phyloP scores from a whole-genome alignment of 2,329 filamentous ascomycete species.

The Aspergillus chevalieri region DNA sequence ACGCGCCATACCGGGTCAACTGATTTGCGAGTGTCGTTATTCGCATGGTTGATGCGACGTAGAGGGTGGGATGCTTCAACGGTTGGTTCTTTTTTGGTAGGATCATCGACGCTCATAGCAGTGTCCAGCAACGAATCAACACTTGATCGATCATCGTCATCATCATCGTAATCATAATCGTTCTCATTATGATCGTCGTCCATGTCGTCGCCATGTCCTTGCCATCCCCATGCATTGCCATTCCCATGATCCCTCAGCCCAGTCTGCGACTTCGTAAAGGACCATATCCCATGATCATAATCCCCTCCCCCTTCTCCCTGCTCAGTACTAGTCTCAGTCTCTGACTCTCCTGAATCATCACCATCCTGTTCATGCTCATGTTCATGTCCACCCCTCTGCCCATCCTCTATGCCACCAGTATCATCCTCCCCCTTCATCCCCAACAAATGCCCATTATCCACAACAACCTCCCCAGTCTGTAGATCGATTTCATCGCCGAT shows the following conservation, averaged over 20 bases:
- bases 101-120: conserved; percentile 10
- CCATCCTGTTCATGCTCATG: background rate
- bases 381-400: background rate
- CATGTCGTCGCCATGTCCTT: conserved; percentile 2
- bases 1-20: conserved; percentile 25
- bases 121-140: conserved; percentile 18
- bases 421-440: conserved; percentile 56
- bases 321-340: conserved; percentile 3
- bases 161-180: conserved; percentile 6
- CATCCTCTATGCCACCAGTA: conserved; percentile 24
- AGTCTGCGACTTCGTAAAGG: conserved; percentile 4
- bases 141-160: conserved; percentile 17
- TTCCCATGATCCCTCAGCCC: too few relatives aligned
- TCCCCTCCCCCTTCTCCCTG: conserved; percentile 2
- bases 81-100: conserved; percentile 13
- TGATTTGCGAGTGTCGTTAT: conserved; percentile 6
- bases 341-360: background rate
- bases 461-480: conserved; percentile 70
- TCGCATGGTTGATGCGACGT: conserved; percentile 6
- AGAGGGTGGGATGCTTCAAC: conserved; percentile 5
- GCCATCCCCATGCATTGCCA: too few relatives aligned
- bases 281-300: conserved; percentile 1
- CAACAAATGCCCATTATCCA: conserved; percentile 80
- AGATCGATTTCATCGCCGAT: conserved; percentile 88
- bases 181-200: background rate